Evolutionary conservation across 129 eudicot species (phyloP).

Genomic region (Pulicaria dysenterica): DNA sequence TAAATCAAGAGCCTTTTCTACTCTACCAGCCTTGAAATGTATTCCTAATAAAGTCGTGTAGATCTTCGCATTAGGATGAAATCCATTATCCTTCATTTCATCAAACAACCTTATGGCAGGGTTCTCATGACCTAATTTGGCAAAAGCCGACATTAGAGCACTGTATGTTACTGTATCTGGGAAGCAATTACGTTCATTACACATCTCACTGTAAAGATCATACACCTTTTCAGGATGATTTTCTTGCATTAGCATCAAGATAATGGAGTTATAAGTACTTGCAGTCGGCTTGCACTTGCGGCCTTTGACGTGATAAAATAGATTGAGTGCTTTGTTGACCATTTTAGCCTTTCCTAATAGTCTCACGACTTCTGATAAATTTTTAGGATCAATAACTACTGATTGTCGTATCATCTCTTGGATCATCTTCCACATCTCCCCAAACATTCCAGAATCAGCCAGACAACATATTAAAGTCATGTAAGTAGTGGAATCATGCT

Average conservation of each 20-base stretch:
- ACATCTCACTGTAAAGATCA: conserved; percentile 94
- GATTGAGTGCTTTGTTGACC: conserved; percentile 78
- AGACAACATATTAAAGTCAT: conserved; percentile 69
- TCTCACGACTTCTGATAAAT: conserved; percentile 71
- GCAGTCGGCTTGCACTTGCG: conserved; percentile 86
- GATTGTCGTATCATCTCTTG: conserved; percentile 77
- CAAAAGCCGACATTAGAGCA: conserved; percentile 79
- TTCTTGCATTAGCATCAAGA: conserved; percentile 92
- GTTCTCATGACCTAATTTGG: conserved; percentile 68
- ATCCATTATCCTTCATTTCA: conserved; percentile 89
- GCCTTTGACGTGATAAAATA: conserved; percentile 76
- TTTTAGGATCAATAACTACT: conserved; percentile 51
- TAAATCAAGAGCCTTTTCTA: conserved; percentile 70
- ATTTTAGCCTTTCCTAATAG: conserved; percentile 78
- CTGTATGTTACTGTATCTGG: conserved; percentile 87
- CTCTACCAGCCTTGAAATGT: conserved; percentile 63
- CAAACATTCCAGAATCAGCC: conserved; percentile 57
- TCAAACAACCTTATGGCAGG: conserved; percentile 70
- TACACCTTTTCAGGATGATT: conserved; percentile 84
- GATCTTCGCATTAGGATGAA: conserved; percentile 78
- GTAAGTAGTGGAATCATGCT: conserved; percentile 80
- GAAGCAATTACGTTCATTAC: conserved; percentile 78
- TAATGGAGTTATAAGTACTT: conserved; percentile 74
- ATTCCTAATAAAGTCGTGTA: conserved; percentile 76
- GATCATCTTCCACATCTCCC: conserved; percentile 85